Percentiles rank a stretch among this genome's conserved stretches.
Conservation (phyloP, 805 yeast genomes). For the Isabelozyma rhagii region DNA sequence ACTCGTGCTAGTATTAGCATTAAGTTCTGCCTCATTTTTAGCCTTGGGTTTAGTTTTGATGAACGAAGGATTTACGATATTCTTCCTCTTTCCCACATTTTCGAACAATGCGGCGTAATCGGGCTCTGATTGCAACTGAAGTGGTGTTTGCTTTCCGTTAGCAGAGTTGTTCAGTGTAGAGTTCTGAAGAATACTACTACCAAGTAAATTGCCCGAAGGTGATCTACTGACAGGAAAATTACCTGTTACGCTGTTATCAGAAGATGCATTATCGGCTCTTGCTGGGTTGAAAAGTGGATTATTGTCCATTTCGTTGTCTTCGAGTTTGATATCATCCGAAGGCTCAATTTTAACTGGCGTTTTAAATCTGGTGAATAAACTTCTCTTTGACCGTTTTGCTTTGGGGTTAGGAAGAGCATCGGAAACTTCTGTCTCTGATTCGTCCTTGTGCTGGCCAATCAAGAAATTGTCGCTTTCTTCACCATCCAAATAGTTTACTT, state of each 20-base stretch:
- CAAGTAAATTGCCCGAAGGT: slow-evolving; percentile 10
- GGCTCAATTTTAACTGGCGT: slow-evolving; percentile 8
- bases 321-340: slow-evolving; percentile 5
- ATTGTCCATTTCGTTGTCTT: not conserved
- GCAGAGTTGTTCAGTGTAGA: slow-evolving; percentile 13
- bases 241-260: slow-evolving; percentile 7
- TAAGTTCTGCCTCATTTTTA: slow-evolving; percentile 14
- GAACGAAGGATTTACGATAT: slow-evolving; percentile 18
- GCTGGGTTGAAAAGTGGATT: not conserved
- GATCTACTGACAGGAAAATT: slow-evolving; percentile 15
- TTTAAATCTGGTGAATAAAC: slow-evolving; percentile 40
- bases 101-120: slow-evolving; percentile 44
- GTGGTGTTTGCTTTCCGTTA: slow-evolving; percentile 1
- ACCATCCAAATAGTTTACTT: slow-evolving; percentile 3
- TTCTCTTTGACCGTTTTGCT: slow-evolving; percentile 28
- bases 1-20: slow-evolving; percentile 1
- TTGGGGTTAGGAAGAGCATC: slow-evolving; percentile 14
- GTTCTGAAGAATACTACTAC: slow-evolving; percentile 7
- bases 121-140: slow-evolving; percentile 22
- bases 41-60: slow-evolving; percentile 22
- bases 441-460: slow-evolving; percentile 20
- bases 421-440: slow-evolving; percentile 10
- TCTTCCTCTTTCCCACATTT: slow-evolving; percentile 40
- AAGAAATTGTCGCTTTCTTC: slow-evolving; percentile 10
- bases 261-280: slow-evolving; percentile 7